These are phyloP conservation scores for Sarcomyxa edulis DNA, from an alignment of 768 basidiomycete genomes.

Conservation along the genomic window DNA sequence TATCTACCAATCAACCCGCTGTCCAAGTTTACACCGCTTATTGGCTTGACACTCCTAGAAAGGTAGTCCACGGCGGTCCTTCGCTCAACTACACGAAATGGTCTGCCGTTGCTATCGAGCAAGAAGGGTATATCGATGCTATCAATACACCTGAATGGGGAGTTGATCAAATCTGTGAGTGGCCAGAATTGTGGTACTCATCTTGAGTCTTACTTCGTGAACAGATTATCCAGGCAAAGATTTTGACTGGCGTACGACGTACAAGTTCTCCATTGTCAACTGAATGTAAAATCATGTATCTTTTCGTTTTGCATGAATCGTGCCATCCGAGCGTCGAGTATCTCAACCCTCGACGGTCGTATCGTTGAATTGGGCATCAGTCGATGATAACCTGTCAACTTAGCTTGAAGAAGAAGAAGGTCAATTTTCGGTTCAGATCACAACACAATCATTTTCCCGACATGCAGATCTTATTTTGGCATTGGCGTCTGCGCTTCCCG, in stretches of 20 bases:
- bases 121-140: constrained; percentile 48
- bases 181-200: no score
- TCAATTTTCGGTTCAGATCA: no score
- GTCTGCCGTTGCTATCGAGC: constrained; percentile 47
- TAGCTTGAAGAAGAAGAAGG: no score
- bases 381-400: no score
- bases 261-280: constrained; percentile 40
- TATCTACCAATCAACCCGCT: constrained; percentile 45
- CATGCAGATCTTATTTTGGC: no score
- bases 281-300: no score
- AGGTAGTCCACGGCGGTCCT: constrained; percentile 44
- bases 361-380: no score
- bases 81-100: constrained; percentile 31
- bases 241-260: constrained; percentile 41
- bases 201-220: neutral
- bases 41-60: constrained; percentile 41
- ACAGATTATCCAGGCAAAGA: constrained; percentile 36
- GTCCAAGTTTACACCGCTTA: constrained; percentile 45
- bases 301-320: no score
- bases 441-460: no score
- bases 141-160: constrained; percentile 53
- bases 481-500: no score
- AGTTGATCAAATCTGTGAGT: constrained; percentile 49
- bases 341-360: no score
- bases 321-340: no score